phyloP scores from a whole-genome alignment of 768 basidiomycete genomes.

The Clitopilus passeckerianus region DNA sequence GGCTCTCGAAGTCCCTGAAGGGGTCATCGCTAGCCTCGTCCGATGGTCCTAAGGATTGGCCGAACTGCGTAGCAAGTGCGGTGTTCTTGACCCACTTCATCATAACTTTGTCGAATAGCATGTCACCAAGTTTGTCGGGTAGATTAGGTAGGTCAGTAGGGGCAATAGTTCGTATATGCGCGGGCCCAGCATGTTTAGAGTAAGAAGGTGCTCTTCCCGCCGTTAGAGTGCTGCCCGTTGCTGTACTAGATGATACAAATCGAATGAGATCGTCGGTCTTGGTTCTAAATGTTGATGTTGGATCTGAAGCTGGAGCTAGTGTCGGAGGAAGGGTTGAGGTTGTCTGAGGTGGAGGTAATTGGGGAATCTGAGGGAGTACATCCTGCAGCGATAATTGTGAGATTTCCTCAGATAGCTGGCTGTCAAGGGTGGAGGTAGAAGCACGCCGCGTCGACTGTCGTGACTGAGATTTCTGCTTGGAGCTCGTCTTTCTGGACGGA shows the following conservation, averaged over 20 bases:
- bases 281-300: constrained; percentile 46
- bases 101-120: constrained; percentile 79
- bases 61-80: constrained; percentile 25
- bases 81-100: constrained; percentile 83
- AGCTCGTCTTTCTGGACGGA: background rate
- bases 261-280: constrained; percentile 74
- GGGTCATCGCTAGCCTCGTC: constrained; percentile 76
- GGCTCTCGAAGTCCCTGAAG: constrained; percentile 87
- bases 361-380: constrained; percentile 1
- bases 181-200: constrained; percentile 77
- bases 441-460: constrained; percentile 31
- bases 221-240: constrained; percentile 70
- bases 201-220: constrained; percentile 74
- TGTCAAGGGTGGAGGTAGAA: constrained; percentile 33
- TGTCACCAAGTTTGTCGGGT: constrained; percentile 77
- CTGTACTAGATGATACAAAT: constrained; percentile 86
- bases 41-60: constrained; percentile 23
- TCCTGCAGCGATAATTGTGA: constrained; percentile 40
- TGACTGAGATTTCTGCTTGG: constrained; percentile 11
- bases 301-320: constrained; percentile 37
- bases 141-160: constrained; percentile 74
- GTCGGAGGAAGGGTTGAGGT: constrained; percentile 19
- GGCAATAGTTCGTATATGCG: constrained; percentile 75
- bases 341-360: constrained; percentile 12
- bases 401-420: constrained; percentile 32